phyloP scores from a whole-genome alignment of 345 rosid species.

The Moricandia arvensis region DNA sequence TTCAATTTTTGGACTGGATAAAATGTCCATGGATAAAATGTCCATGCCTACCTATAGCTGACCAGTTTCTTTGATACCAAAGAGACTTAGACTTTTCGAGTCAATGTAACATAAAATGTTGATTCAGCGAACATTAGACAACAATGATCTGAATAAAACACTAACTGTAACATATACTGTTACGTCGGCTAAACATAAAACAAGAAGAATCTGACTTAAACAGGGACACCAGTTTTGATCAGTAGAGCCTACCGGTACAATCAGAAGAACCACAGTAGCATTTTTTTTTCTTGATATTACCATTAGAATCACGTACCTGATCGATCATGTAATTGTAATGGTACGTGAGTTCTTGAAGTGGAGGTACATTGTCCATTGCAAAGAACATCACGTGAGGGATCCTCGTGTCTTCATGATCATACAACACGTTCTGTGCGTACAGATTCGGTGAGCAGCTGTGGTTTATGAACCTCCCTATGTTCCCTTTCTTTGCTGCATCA shows the following conservation, averaged over 20 bases:
- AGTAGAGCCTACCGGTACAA: constrained; percentile 80
- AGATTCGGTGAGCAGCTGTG: constrained; percentile 93
- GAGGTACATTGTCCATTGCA: constrained; percentile 83
- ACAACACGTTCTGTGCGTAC: constrained; percentile 84
- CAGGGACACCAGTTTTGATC: constrained; percentile 25
- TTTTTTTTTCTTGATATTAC: constrained; percentile 63
- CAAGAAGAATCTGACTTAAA: not conserved
- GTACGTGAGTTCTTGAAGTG: constrained; percentile 80
- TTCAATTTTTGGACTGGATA: too few species aligned
- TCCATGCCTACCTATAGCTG: not conserved
- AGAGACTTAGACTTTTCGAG: not conserved
- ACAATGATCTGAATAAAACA: not conserved
- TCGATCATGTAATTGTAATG: constrained; percentile 69
- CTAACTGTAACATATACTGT: not conserved
- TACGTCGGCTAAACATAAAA: not conserved
- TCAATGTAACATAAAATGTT: constrained; percentile 8
- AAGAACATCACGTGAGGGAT: constrained; percentile 90
- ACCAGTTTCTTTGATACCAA: not conserved
- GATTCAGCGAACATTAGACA: not conserved
- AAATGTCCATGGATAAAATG: not conserved
- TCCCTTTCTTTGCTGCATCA: constrained; percentile 73
- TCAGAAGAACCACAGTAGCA: constrained; percentile 79
- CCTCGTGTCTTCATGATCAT: constrained; percentile 69
- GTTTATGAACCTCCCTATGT: constrained; percentile 82
- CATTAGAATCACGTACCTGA: constrained; percentile 63